Evolutionary conservation across 768 basidiomycete genomes (phyloP), one percentile per base, ranked within the genome.

Genomic region (Collybia mongolica): DNA sequence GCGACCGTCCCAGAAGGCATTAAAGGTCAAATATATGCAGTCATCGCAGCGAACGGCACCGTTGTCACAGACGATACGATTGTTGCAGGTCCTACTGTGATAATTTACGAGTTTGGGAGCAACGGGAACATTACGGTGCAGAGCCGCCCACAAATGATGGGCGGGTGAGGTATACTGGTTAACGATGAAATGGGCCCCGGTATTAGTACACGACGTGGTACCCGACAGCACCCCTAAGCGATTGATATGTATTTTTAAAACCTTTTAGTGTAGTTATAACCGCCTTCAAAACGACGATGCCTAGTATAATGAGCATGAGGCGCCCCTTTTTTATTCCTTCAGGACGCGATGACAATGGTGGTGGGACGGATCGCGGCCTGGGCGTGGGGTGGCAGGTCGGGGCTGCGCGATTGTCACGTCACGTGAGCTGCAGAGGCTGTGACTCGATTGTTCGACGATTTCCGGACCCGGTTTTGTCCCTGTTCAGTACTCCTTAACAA

Each of bases 21-120:
- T 11, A 53, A 52, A 43, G 81, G 81, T 14, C 73, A 72, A 35
- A 73, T 78, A 4, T 84, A 80, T 64, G 75, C 73, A 11, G 71
- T 83, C 20, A 71, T 83, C 44, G 70, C 70, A 35, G 60, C 48
- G 8, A 60, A 46, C 20, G 46, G 61, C 47, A 53, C 57, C 53
- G 51, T 65, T 39, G 60, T 65, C 11, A 62, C 62, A 8, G 73
- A 76, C 41, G 63, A 61, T 11, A 77, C 58, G 54, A 73, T 57
- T 64, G 54, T 83, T 15, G 80, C 79, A 38, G 82, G 80, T 2
- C 74, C 74, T 11, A 64, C 67, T 12, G 69, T 78, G 54, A 54
- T 75, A 35, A 18, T 49, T 2, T 59, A 60, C 39, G 52, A 54
- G 18, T 54, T 54, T 32, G 40, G 59, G 19, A 52, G 55, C 1